These are phyloP conservation scores for Apiospora malaysiana DNA, from an alignment of 2,329 filamentous ascomycete genomes.

Conservation along the genomic window DNA sequence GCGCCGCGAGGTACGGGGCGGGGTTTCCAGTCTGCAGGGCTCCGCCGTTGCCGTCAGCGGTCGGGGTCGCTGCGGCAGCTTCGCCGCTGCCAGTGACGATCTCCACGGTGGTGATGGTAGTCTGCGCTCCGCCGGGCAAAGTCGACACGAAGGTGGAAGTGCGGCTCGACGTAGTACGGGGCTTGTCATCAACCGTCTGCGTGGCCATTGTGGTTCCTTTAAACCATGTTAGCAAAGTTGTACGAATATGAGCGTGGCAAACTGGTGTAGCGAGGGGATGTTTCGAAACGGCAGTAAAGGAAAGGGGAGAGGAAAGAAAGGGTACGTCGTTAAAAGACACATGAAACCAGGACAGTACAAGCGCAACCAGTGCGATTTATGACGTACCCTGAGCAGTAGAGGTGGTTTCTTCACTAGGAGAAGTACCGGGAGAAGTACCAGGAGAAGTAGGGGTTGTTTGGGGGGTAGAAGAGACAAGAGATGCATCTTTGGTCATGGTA, in stretches of 20 bases:
- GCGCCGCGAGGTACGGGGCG: conserved; percentile 25
- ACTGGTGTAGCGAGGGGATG: background rate
- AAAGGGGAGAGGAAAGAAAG: background rate
- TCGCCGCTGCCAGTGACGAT: conserved; percentile 31
- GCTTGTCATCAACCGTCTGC: background rate
- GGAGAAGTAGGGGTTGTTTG: conserved; percentile 20
- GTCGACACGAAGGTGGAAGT: conserved; percentile 40
- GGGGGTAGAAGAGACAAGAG: conserved; percentile 26
- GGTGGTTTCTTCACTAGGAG: conserved; percentile 24
- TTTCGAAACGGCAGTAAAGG: too few species aligned
- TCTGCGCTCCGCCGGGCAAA: conserved; percentile 37
- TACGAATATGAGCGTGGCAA: background rate
- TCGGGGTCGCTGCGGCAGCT: conserved; percentile 28
- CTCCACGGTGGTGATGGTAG: conserved; percentile 38
- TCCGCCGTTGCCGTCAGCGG: conserved; percentile 26
- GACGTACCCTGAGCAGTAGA: conserved; percentile 25
- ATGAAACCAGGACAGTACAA: conserved; percentile 17
- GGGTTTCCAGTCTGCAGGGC: conserved; percentile 35
- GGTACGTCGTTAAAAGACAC: background rate
- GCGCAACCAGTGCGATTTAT: background rate
- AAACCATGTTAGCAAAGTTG: background rate
- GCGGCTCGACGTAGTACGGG: conserved; percentile 22
- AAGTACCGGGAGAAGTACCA: conserved; percentile 5
- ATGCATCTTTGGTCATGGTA: conserved; percentile 27
- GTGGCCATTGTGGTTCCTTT: background rate